Evolutionary conservation across 2,329 filamentous ascomycete species (phyloP).

Genomic region (Colletotrichum abscissum): DNA sequence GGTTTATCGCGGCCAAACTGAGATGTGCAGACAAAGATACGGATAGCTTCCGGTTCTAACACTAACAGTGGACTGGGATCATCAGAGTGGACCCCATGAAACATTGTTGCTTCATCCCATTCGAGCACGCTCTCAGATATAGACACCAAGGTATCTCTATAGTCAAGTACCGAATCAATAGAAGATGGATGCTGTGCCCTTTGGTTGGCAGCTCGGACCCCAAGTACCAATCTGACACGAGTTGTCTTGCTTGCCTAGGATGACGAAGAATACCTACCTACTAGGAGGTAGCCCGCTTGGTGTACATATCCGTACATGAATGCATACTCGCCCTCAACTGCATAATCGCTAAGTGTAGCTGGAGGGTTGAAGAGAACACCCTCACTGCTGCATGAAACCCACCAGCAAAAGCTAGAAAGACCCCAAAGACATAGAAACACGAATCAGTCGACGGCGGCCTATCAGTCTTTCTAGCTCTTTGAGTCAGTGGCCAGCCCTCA

Average conservation of each 20-base stretch:
- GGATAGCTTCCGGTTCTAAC: constrained; percentile 7
- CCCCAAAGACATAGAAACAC: constrained; percentile 5
- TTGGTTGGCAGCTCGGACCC: background rate
- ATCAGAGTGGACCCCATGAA: constrained; percentile 16
- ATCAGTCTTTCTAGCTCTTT: constrained; percentile 19
- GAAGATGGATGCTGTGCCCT: background rate
- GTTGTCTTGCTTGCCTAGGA: constrained; percentile 13
- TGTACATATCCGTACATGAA: background rate
- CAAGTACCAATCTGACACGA: background rate
- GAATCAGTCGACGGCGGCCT: constrained; percentile 24
- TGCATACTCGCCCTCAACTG: background rate
- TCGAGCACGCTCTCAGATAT: background rate
- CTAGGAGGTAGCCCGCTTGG: background rate
- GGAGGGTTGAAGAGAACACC: constrained; percentile 20
- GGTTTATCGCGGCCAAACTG: background rate
- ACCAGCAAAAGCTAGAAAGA: constrained; percentile 26
- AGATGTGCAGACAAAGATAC: background rate
- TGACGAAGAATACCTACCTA: background rate
- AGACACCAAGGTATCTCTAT: background rate
- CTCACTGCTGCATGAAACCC: constrained; percentile 34
- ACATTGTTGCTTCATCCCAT: constrained; percentile 29
- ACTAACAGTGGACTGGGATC: background rate
- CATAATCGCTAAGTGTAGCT: background rate
- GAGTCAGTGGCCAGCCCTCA: constrained; percentile 20
- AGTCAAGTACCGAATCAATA: background rate